Base-by-base conservation (phyloP, 2,329 filamentous ascomycete species). In the Exophiala dermatitidis region DNA sequence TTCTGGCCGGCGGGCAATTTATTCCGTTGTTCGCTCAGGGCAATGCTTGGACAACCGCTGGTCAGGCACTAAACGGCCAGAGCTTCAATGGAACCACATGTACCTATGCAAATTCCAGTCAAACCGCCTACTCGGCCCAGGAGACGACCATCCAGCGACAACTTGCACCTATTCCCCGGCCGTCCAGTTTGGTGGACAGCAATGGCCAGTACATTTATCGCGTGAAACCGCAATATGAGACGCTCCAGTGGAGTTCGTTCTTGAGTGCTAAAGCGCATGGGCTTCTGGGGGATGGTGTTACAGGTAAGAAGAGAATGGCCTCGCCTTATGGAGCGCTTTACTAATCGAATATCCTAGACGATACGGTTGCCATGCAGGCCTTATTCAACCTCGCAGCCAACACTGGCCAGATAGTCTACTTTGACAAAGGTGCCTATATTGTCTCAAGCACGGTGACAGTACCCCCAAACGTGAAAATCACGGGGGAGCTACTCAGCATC, bases 351-450 rank as follows among this genome's bases (percentile, higher is more conserved):
- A 28, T 26, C 5, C 38, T 12, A 60, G 81, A 84, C 64, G 80
- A 84, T 61, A 84, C 82, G 2, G 68, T 70, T 2, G 79, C 79
- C 2, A 72, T 86, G 8, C 80, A 85, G 63, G 66, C 63, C 1
- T 75, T 77, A n/a, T 75, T 86, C 63, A 70, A 73, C 63, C 67
- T 65, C 1, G 79, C 81, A 2, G 72, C 72, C 2, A 34, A 41
- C 4, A 64, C 69, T 0, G 60, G 46, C 46, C 77, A 85, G 62
- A 69, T 91, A 58, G 77, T 88, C 53, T 90, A 83, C 71, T 85
- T 91, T 61, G 85, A 88, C 64, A 83, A 85, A 64, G 87, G 87
- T 50, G 79, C 83, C 46, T 89, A 90, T 67, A 68, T 86, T 50
- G 73, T 90, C 61, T 83, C 79, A 41, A 76, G 81, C 62, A 90